Percentiles rank a stretch among this genome's conserved stretches.
phyloP scores from a whole-genome alignment of 108 stramenopile species.

The Seminavis robusta region DNA sequence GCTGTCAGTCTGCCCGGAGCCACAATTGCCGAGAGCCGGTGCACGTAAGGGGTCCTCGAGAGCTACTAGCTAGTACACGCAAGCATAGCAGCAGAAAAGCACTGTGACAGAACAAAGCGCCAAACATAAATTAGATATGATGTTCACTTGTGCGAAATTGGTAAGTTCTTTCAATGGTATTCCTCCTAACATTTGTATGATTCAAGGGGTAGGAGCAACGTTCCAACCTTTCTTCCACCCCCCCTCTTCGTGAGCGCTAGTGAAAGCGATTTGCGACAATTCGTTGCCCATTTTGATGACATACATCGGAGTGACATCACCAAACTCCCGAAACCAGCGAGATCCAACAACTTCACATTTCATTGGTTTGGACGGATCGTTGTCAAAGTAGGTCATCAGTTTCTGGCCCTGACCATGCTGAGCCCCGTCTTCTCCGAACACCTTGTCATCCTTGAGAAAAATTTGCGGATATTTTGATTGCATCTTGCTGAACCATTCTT shows the following conservation, averaged over 20 bases:
- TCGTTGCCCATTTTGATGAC: constrained; percentile 28
- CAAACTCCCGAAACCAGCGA: constrained; percentile 9
- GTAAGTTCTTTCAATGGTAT: too few relatives aligned
- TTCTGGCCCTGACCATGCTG: constrained; percentile 34
- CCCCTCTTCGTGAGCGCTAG: constrained; percentile 27
- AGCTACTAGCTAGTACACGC: too few relatives aligned
- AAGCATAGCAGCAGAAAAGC: too few relatives aligned
- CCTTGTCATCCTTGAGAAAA: constrained; percentile 19
- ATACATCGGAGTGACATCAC: constrained; percentile 23
- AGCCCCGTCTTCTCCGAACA: constrained; percentile 21
- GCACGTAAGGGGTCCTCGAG: too few relatives aligned
- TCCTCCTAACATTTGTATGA: too few relatives aligned
- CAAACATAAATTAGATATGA: too few relatives aligned
- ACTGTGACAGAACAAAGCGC: too few relatives aligned
- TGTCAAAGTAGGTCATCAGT: constrained; percentile 28
- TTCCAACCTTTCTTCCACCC: constrained; percentile 20
- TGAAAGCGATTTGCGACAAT: constrained; percentile 18
- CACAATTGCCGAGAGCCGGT: too few relatives aligned
- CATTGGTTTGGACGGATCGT: constrained; percentile 30
- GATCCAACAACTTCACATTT: constrained; percentile 26
- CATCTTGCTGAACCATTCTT: constrained; percentile 34
- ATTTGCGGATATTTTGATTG: constrained; percentile 13
- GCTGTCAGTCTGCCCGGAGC: too few relatives aligned
- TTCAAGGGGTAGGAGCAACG: background rate
- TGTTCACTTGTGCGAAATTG: too few relatives aligned